Base-by-base conservation (phyloP, 495 filamentous ascomycete genomes). In the Podospora pseudopauciseta region DNA sequence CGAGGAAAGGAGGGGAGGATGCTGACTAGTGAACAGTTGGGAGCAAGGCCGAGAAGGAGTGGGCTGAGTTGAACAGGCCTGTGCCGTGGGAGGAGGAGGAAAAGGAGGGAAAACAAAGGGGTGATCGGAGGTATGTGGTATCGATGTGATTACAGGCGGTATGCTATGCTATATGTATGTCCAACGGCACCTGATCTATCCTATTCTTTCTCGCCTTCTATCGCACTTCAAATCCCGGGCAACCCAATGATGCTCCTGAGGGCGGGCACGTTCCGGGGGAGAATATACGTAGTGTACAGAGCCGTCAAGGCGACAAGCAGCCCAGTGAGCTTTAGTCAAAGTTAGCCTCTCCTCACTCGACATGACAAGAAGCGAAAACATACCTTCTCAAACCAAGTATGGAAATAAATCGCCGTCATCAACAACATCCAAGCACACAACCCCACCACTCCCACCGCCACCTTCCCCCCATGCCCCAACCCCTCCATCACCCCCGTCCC, bases 361-460 rank as follows among this genome's bases (percentile, higher is more conserved):
- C 65, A 55, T 39, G 57, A 13, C 64, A 19, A 44, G 62, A 18
- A 13, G 6, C 44, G 62, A 16, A 27, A 18, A 79, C 84, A 68
- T 75, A 92, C 92, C 90, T 98, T 98, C 81, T 99, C 95, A 75
- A 94, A 88, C 95, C 94, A 97, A 4, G 95, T 97, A 77, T 99
- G 95, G 68, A 99, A 99, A 82, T 93, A 97, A 58, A 93, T 90
- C 13, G 94, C 92, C 56, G 95, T 99, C 95, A 99, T 99, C 61
- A 97, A 83, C 78, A 97, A 77, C 94, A 98, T 98, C 91, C 93
- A 97, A 86, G 87, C 89, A 68, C 87, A 89, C 74, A 97, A 71
- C 5, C 79, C 87, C 72, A 89, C 74, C 70, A 87, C 75, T 57
- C 73, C 85, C 75, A 87, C 70, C 9, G 81, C 83, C 18, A 81